Percentiles rank a stretch among this genome's conserved stretches.
Conservation (phyloP, 495 filamentous ascomycete species). For the Penicillium coffeae region DNA sequence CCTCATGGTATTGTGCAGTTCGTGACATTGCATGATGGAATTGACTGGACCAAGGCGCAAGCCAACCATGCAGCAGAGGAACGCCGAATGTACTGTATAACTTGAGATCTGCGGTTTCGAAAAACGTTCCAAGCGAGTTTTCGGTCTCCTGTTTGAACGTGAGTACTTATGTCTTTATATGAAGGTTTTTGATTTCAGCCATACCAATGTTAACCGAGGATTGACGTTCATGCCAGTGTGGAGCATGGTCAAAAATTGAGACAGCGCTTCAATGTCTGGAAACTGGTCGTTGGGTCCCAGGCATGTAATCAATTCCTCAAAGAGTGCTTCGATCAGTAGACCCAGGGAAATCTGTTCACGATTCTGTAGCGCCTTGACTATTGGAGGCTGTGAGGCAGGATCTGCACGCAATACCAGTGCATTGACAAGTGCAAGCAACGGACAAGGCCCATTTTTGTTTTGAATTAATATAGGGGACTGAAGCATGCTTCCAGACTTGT, state of each 20-base stretch:
- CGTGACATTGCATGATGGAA: constrained; percentile 65
- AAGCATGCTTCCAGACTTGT: constrained; percentile 39
- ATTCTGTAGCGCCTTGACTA: constrained; percentile 69
- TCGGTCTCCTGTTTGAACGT: constrained; percentile 34
- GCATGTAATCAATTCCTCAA: constrained; percentile 84
- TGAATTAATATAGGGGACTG: constrained; percentile 81
- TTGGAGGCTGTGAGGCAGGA: constrained; percentile 56
- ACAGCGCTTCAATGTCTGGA: constrained; percentile 84
- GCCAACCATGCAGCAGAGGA: constrained; percentile 92
- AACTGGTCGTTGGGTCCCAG: constrained; percentile 51
- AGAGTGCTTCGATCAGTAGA: constrained; percentile 77
- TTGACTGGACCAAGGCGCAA: constrained; percentile 60
- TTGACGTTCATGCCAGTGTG: constrained; percentile 99
- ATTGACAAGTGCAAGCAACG: constrained; percentile 89
- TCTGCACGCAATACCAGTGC: constrained; percentile 79
- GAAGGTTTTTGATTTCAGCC: constrained; percentile 8
- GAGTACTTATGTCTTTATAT: constrained; percentile 18
- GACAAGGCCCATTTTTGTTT: constrained; percentile 91
- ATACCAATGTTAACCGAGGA: constrained; percentile 66
- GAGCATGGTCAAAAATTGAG: constrained; percentile 79
- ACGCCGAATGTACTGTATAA: constrained; percentile 85
- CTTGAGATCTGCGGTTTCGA: constrained; percentile 75
- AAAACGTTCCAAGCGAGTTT: constrained; percentile 66
- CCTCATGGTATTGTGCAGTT: constrained; percentile 78
- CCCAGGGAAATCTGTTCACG: constrained; percentile 87